These are phyloP conservation scores for Penicillium robsamsonii DNA, from an alignment of 495 filamentous ascomycete species.

Conservation along the genomic window DNA sequence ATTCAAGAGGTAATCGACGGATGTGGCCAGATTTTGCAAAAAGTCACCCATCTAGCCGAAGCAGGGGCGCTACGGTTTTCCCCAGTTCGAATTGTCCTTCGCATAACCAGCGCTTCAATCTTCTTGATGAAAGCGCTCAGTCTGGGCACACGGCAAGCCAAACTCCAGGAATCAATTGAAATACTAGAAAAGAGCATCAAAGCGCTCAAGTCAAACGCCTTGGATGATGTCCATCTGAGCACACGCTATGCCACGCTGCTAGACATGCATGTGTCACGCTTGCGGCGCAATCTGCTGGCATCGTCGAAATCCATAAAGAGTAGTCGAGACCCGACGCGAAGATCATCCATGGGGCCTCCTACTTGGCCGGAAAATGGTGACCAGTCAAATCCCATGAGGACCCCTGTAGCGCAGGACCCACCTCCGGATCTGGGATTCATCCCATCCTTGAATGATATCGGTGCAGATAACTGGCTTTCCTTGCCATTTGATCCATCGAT, in stretches of 20 bases:
- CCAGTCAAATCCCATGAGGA: conserved; percentile 20
- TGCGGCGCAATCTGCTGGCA: conserved; percentile 43
- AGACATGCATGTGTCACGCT: conserved; percentile 48
- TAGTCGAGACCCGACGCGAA: conserved; percentile 25
- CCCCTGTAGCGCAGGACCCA: conserved; percentile 28
- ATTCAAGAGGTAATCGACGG: conserved; percentile 57
- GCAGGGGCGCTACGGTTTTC: conserved; percentile 46
- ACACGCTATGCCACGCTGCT: conserved; percentile 50
- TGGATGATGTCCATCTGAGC: conserved; percentile 54
- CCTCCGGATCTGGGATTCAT: conserved; percentile 36
- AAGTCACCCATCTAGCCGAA: conserved; percentile 44
- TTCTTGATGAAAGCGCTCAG: conserved; percentile 55
- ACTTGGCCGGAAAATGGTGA: conserved; percentile 28
- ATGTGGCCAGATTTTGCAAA: conserved; percentile 50
- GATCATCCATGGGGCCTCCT: conserved; percentile 35
- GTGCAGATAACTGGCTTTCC: conserved; percentile 52
- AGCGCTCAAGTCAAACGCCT: conserved; percentile 47
- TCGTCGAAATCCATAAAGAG: conserved; percentile 33
- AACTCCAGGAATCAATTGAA: conserved; percentile 48
- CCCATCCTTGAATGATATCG: conserved; percentile 37
- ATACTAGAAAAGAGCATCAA: conserved; percentile 48
- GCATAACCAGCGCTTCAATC: conserved; percentile 52
- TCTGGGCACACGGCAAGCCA: conserved; percentile 47
- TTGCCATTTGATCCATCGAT: conserved; percentile 54
- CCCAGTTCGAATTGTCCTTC: conserved; percentile 52